Evolutionary conservation across 2,329 filamentous ascomycete species (phyloP).

Genomic region (Tolypocladium inflatum): DNA sequence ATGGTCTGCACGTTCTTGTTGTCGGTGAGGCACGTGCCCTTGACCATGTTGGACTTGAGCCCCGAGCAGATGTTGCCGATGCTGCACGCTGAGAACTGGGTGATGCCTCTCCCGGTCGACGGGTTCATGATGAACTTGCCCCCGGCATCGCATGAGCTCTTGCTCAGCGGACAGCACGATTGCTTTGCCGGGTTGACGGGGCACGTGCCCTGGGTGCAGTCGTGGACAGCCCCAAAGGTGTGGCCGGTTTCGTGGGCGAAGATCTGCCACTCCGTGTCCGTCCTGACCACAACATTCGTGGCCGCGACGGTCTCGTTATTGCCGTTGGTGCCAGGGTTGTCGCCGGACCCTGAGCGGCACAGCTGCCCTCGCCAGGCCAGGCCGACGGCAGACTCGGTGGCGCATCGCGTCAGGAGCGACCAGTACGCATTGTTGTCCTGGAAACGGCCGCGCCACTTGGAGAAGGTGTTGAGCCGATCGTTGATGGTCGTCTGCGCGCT

Average conservation of each 20-base stretch:
- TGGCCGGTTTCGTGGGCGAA: conserved; percentile 92
- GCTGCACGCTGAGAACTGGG: conserved; percentile 75
- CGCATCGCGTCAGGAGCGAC: conserved; percentile 77
- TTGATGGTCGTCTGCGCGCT: conserved; percentile 54
- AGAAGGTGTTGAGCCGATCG: conserved; percentile 78
- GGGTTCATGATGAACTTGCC: conserved; percentile 95
- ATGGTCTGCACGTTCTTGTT: conserved; percentile 79
- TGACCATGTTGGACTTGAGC: conserved; percentile 62
- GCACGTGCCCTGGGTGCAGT: conserved; percentile 68
- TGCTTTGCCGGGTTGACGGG: conserved; percentile 43
- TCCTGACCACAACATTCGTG: conserved; percentile 82
- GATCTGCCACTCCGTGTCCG: conserved; percentile 83
- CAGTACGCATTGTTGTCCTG: conserved; percentile 83
- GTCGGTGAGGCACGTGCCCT: conserved; percentile 67
- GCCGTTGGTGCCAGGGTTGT: conserved; percentile 36
- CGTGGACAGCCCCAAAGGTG: conserved; percentile 92
- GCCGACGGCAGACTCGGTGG: conserved; percentile 76
- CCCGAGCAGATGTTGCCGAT: conserved; percentile 92
- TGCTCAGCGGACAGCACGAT: conserved; percentile 71
- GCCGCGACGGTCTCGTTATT: conserved; percentile 67
- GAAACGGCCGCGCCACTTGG: conserved; percentile 71
- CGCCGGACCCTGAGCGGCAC: conserved; percentile 53
- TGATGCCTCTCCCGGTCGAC: conserved; percentile 64
- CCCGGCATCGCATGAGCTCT: conserved; percentile 59
- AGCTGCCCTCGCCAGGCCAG: conserved; percentile 89